Percentiles rank a stretch among this genome's conserved stretches.
Conservation (phyloP, 371 early-diverging fungal species). For the Mucor lusitanicus region DNA sequence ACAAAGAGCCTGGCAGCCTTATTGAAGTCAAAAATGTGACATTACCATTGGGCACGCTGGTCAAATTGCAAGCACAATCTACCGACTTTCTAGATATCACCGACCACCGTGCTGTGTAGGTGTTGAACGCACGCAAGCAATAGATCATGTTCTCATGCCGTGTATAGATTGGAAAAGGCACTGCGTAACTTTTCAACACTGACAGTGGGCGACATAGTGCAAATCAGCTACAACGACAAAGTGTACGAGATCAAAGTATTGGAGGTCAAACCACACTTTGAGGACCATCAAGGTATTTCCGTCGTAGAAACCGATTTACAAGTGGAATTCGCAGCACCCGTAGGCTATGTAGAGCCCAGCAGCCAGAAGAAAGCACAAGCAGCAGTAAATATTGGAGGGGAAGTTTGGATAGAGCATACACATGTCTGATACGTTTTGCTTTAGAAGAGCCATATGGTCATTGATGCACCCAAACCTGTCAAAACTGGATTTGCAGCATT, state of each 20-base stretch:
- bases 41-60: constrained; percentile 89
- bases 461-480: constrained; percentile 44
- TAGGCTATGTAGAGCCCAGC: constrained; percentile 94
- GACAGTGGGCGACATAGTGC: constrained; percentile 92
- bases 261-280: constrained; percentile 83
- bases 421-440: neutral
- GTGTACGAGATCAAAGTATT: constrained; percentile 90
- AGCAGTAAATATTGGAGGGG: constrained; percentile 31
- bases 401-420: neutral
- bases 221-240: constrained; percentile 91
- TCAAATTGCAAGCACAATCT: constrained; percentile 98
- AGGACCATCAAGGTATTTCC: constrained; percentile 78
- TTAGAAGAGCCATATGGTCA: constrained; percentile 57
- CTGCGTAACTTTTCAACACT: constrained; percentile 95
- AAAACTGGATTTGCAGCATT: constrained; percentile 44
- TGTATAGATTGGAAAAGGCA: constrained; percentile 86
- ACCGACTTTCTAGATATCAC: constrained; percentile 97
- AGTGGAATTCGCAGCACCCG: constrained; percentile 98
- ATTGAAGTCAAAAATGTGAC: constrained; percentile 81
- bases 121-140: neutral
- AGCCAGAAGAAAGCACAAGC: constrained; percentile 42
- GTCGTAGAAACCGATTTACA: constrained; percentile 99
- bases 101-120: constrained; percentile 95
- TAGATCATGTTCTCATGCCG: neutral
- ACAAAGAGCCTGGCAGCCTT: constrained; percentile 74